A percentile compares a stretch with the other conserved stretches of the same genome.
Evolutionary conservation across 768 basidiomycete genomes (phyloP).

Genomic region (Lanmaoa pseudosensibilis): DNA sequence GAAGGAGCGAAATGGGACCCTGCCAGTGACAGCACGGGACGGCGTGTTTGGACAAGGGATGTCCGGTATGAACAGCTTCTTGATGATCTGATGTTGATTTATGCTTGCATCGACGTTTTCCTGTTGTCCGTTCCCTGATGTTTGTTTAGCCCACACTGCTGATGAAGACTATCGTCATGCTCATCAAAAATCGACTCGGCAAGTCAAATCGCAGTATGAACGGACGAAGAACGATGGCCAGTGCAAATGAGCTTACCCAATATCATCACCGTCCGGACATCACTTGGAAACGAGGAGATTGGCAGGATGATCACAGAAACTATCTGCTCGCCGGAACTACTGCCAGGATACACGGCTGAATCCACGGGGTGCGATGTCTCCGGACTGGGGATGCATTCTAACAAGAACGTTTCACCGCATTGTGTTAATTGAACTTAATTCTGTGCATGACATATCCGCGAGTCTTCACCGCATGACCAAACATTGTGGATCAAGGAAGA

Average conservation of each 20-base stretch:
- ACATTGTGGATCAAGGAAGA: neutral
- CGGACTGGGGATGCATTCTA: neutral
- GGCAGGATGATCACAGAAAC: neutral
- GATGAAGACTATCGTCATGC: neutral
- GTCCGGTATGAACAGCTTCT: slow-evolving; percentile 1
- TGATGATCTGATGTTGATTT: slow-evolving; percentile 10
- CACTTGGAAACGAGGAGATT: neutral
- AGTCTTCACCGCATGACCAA: neutral
- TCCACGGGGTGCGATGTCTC: neutral
- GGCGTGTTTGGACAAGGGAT: neutral
- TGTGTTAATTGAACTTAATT: neutral
- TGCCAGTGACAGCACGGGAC: neutral
- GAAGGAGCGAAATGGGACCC: too few relatives aligned
- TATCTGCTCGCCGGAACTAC: neutral
- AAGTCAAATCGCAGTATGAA: neutral
- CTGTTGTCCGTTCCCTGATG: neutral
- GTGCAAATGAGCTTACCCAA: neutral
- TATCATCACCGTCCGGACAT: neutral
- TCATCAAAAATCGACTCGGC: neutral
- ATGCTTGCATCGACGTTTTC: neutral
- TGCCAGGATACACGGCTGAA: neutral
- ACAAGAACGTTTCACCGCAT: neutral
- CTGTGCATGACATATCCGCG: neutral
- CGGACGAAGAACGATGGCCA: neutral
- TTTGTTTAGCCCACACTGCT: neutral